A percentile compares a stretch with the other conserved stretches of the same genome.
These are phyloP conservation scores for Podaxis carcinomalis DNA, from an alignment of 768 basidiomycete genomes.

Conservation along the genomic window DNA sequence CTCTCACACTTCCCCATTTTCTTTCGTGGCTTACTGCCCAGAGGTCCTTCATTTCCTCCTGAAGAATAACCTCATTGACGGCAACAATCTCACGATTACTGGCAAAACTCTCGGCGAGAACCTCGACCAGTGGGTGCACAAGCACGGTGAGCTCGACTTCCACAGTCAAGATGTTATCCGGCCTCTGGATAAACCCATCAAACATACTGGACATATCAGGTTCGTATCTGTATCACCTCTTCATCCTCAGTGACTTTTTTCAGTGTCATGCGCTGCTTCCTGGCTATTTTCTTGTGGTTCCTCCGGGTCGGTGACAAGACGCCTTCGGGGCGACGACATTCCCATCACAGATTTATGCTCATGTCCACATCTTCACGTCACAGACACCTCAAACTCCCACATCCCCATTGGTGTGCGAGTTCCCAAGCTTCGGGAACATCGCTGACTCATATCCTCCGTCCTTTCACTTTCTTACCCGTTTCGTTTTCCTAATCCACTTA, in stretches of 20 bases:
- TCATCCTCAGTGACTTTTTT: background rate
- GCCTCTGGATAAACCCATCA: constrained; percentile 84
- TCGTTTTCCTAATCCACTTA: background rate
- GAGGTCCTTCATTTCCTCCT: constrained; percentile 84
- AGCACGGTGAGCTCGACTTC: constrained; percentile 70
- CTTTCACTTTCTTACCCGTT: background rate
- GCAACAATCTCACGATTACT: constrained; percentile 87
- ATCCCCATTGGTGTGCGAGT: background rate
- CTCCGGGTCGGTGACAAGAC: background rate
- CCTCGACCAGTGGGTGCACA: constrained; percentile 81
- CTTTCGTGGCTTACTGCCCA: constrained; percentile 22
- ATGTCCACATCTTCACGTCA: background rate
- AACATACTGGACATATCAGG: constrained; percentile 87
- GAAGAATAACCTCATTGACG: constrained; percentile 86
- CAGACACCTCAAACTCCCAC: background rate
- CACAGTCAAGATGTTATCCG: constrained; percentile 79
- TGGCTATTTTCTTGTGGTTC: background rate
- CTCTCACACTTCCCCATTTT: background rate
- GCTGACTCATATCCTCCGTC: background rate
- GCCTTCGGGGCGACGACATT: background rate
- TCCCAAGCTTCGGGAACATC: background rate
- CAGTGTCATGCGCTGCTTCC: background rate
- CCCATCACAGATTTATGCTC: background rate
- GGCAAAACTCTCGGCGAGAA: constrained; percentile 90
- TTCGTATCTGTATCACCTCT: constrained; percentile 26